Percentiles rank a stretch among this genome's conserved stretches.
Evolutionary conservation across 495 filamentous ascomycete species (phyloP).

Genomic region (Penicillium samsonianum): DNA sequence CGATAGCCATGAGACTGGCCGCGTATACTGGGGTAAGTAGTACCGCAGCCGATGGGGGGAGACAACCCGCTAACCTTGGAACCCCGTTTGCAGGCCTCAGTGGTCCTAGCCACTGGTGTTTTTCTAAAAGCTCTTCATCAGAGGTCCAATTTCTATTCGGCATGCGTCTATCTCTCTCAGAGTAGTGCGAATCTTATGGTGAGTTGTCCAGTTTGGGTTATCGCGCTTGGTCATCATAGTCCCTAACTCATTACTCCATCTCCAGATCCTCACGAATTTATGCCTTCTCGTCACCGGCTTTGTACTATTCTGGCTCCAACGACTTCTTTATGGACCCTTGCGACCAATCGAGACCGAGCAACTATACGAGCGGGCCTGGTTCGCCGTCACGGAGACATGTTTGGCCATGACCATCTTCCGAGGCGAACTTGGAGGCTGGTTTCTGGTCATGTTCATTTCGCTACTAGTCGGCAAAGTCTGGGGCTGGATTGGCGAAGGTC

Average conservation of each 20-base stretch:
- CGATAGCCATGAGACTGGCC: slow-evolving; percentile 52
- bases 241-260: background rate
- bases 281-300: slow-evolving; percentile 73
- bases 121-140: slow-evolving; percentile 90
- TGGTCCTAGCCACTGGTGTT: slow-evolving; percentile 76
- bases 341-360: slow-evolving; percentile 95
- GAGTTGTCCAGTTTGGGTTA: slow-evolving; percentile 23
- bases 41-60: background rate
- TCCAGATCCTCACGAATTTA: slow-evolving; percentile 84
- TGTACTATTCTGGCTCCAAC: slow-evolving; percentile 82
- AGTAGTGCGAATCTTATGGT: slow-evolving; percentile 95
- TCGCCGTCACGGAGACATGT: slow-evolving; percentile 93
- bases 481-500: slow-evolving; percentile 95
- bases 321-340: slow-evolving; percentile 86
- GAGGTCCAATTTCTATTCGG: slow-evolving; percentile 95
- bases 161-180: slow-evolving; percentile 92
- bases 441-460: slow-evolving; percentile 91
- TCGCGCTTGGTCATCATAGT: background rate
- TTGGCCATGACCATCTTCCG: slow-evolving; percentile 99
- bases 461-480: slow-evolving; percentile 94
- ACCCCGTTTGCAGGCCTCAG: slow-evolving; percentile 57
- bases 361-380: slow-evolving; percentile 96
- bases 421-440: slow-evolving; percentile 90
- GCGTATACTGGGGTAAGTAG: slow-evolving; percentile 53
- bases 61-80: slow-evolving; percentile 22